Evolutionary conservation across 2,329 filamentous ascomycete genomes (phyloP), one percentile per base, ranked within the genome.

Genomic region (Fusarium lateritium): DNA sequence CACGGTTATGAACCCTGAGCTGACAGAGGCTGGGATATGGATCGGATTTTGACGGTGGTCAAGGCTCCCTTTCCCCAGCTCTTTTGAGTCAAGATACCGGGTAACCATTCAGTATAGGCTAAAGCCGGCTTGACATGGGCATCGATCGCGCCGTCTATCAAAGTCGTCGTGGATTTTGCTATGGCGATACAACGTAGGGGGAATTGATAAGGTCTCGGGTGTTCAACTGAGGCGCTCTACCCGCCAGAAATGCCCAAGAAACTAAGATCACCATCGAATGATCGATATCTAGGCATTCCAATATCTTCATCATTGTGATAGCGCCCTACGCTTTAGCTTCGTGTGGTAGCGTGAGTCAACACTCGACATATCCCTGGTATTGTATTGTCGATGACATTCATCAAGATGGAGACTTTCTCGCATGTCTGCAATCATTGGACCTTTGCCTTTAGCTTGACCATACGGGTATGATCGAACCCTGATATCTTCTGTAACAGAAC

Each of bases 191-290:
- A 36, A n/a, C 24, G 31, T 36, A 22, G 26, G 19, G 31, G 31
- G 39, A 13, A 34, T 22, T 42, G 60, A 65, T 54, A 58, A 42
- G 45, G 31, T 34, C 31, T 40, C 36, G 10, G 19, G 34, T 31
- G 22, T 22, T 34, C 36, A 7, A 44, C 39, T 28, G 50, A 56
- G 42, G 51, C 64, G 64, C 44, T 66, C 42, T 57, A 62, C 21
- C 45, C 62, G 64, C 64, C 42, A 19, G 26, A 36, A 52, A 45
- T 38, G 11, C 28, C 17, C 28, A 14, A 21, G 26, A 17, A 49
- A 47, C 17, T 15, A 38, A 36, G 28, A 50, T 46, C 33, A 55
- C 31, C 39, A 47, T 19, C 22, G 17, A 31, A 39, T 36, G 44
- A 33, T 17, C 42, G 44, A 14, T 49, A 38, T 50, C 39, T 10